Percentiles rank a stretch among this genome's conserved stretches.
phyloP scores from a whole-genome alignment of 2,329 filamentous ascomycete species.

The Fusarium irregulare region DNA sequence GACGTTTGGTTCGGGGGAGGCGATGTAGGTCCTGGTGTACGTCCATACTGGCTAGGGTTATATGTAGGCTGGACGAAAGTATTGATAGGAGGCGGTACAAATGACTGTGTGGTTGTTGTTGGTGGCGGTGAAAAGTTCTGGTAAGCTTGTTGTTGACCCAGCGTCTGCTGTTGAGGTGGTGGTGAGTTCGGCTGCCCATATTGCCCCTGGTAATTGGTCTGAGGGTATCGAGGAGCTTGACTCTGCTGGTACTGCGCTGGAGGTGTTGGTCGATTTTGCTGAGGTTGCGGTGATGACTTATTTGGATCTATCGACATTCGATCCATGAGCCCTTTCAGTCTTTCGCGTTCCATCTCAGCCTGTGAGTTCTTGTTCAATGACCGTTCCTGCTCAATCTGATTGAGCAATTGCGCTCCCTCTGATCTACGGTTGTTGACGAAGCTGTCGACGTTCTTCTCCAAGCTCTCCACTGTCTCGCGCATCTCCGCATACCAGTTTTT shows the following conservation, averaged over 20 bases:
- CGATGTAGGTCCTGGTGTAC: constrained; percentile 67
- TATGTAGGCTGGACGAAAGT: constrained; percentile 65
- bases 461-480: constrained; percentile 90
- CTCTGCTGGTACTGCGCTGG: constrained; percentile 40
- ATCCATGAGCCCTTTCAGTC: constrained; percentile 91
- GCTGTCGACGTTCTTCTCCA: constrained; percentile 94
- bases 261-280: constrained; percentile 44
- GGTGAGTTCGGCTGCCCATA: constrained; percentile 64
- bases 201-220: constrained; percentile 65
- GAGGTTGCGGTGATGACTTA: constrained; percentile 56
- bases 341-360: constrained; percentile 88
- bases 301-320: constrained; percentile 87
- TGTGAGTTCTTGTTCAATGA: constrained; percentile 67
- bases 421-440: constrained; percentile 95
- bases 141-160: constrained; percentile 57
- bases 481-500: constrained; percentile 96
- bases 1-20: constrained; percentile 72
- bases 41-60: constrained; percentile 69
- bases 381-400: constrained; percentile 85
- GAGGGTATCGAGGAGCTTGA: constrained; percentile 62
- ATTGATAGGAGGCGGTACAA: constrained; percentile 54
- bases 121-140: constrained; percentile 52
- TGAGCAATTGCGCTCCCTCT: constrained; percentile 89
- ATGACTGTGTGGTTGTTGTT: constrained; percentile 39
- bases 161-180: constrained; percentile 59